Evolutionary conservation across 352 stramenopile species (phyloP), one percentile per base, ranked within the genome.

Genomic region (Aphanomyces euteiches): DNA sequence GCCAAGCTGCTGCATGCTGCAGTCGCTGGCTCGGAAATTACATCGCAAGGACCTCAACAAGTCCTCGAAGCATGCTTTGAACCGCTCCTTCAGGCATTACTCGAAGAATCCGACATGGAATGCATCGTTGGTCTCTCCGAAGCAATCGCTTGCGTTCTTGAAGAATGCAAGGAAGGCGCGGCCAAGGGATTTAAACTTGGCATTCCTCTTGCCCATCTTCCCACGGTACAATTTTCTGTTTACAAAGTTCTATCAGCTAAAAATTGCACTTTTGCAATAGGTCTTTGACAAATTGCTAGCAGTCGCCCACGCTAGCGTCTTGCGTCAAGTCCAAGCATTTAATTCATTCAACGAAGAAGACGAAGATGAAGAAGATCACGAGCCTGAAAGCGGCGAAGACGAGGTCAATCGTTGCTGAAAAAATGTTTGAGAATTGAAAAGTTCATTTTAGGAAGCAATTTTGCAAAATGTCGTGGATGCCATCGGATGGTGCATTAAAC

Each of bases 401-500:
- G 45, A 53, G n/a, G 13, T 19, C 45, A n/a, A 15, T 53, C 1
- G 45, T 53, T 2, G 1, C n/a, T 15, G n/a, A 53, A 15, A 17
- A n/a, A 1, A 53, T 19, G 13, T n/a, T 53, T 19, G 45, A 53
- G 45, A n/a, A 56, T 68, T n/a, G 21, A 50, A 34, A 57, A 4
- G 21, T 7, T 60, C 19, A 13, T 17, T 15, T 7, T 61, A 70
- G 64, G 64, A 70, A 47, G 45, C 64, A 21, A 70, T 70, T 63
- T 53, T 70, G 64, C 64, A 70, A 70, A 70, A 70, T 36, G 90
- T 95, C 79, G 64, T 93, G 36, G 87, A 95, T 82, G 83, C 85
- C 5, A 89, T 93, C 66, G 87, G 87, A 66, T 95, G 85, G 84
- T 78, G 89, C 65, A 83, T 93, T 68, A 95, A 95, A 81, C 81